phyloP scores from a whole-genome alignment of 2,329 filamentous ascomycete genomes.

The Fusarium acutatum region DNA sequence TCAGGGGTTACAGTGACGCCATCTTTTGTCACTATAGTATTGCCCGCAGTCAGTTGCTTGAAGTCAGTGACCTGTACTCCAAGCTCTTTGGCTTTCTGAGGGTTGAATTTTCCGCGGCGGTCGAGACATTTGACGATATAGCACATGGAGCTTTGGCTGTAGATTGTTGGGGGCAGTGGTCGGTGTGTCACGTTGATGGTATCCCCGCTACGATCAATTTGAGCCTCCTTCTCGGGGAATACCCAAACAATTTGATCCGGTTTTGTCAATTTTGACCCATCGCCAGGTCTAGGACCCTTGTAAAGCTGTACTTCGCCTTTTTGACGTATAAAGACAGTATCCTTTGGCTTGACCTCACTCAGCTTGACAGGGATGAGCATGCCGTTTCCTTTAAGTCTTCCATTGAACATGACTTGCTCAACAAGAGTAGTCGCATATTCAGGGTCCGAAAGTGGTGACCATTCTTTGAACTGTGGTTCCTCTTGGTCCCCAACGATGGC shows the following conservation, averaged over 20 bases:
- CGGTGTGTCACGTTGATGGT: slow-evolving; percentile 32
- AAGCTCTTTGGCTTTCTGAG: slow-evolving; percentile 68
- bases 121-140: slow-evolving; percentile 85
- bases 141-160: slow-evolving; percentile 75
- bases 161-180: slow-evolving; percentile 72
- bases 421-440: slow-evolving; percentile 44
- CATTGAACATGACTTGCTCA: slow-evolving; percentile 50
- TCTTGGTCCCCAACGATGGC: slow-evolving; percentile 16
- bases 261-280: slow-evolving; percentile 19
- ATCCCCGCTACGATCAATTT: slow-evolving; percentile 8
- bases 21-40: slow-evolving; percentile 68
- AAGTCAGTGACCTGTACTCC: slow-evolving; percentile 70
- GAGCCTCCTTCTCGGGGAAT: slow-evolving; percentile 32
- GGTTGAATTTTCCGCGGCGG: slow-evolving; percentile 82
- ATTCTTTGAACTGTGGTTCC: slow-evolving; percentile 25
- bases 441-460: slow-evolving; percentile 40
- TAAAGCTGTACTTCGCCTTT: slow-evolving; percentile 75
- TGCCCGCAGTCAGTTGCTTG: slow-evolving; percentile 67
- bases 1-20: slow-evolving; percentile 80
- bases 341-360: slow-evolving; percentile 41
- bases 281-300: slow-evolving; percentile 62
- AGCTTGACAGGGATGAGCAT: slow-evolving; percentile 40
- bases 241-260: slow-evolving; percentile 42
- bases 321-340: slow-evolving; percentile 65
- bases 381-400: slow-evolving; percentile 37